Base-by-base conservation (phyloP, 768 basidiomycete species). In the Termitomyces sp. region DNA sequence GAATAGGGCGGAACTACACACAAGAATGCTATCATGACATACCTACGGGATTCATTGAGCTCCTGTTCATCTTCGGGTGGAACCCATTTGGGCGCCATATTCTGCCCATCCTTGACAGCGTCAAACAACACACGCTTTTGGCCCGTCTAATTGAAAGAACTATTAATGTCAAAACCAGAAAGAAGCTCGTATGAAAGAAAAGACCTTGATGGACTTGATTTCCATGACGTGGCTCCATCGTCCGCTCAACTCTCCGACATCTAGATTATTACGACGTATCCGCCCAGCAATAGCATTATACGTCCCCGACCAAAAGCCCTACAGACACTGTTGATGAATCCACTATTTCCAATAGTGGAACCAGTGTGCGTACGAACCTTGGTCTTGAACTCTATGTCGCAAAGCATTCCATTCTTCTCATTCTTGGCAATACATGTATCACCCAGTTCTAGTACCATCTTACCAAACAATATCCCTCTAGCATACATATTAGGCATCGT, bases 401-500 rank as follows among this genome's bases (percentile, higher is more conserved):
- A 91, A 49, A 71, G 75, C 62, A 92, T 71, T 20, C 85, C 85
- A 47, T 85, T 84, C 66, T 85, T 85, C 67, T 91, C 87, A 75
- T 94, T 95, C 77, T 85, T 86, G 58, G 93, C 93, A 8, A 77
- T 82, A 65, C 93, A 94, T 36, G 84, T 82, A 72, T 98, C 97
- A 5, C 96, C 95, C 23, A 99, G 79, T 75, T 99, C 97, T 55
- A 96, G 79, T 30, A 98, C 89, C 95, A 99, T 96, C 80, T 91
- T 93, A 10, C 90, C 91, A 72, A 91, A 93, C 46, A 93, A 74
- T 64, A 93, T 91, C 8, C 92, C 92, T 40, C 91, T 82, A 50
- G 89, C 91, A 69, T 93, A 96, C 89, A 98, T 97, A 77, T 98
- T 98, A 33, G 97, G 97, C 95, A 99, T 97, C 59, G 91, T 87